These are phyloP conservation scores for Orbilia blumenaviensis DNA, from an alignment of 2,329 filamentous ascomycete species.

Conservation along the genomic window DNA sequence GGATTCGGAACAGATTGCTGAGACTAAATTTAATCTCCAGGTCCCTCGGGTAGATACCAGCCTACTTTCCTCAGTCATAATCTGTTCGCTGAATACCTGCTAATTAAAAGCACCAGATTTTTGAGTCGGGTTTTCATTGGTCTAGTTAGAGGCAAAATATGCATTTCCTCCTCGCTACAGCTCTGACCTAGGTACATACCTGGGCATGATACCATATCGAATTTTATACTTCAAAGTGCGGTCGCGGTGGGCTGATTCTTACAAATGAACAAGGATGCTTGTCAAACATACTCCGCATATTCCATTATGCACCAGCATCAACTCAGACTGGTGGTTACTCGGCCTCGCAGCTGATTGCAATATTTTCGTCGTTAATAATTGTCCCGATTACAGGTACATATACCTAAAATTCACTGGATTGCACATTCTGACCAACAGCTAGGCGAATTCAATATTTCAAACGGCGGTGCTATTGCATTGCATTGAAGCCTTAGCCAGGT, in stretches of 20 bases:
- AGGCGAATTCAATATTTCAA: no score
- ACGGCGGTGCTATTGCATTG: no score
- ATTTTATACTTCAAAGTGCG: not conserved
- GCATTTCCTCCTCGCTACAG: not conserved
- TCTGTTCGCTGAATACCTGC: not conserved
- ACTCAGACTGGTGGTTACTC: no score
- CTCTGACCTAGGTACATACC: not conserved
- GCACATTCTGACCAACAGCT: no score
- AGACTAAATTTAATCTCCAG: not conserved
- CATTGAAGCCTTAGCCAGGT: no score
- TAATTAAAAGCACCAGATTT: not conserved
- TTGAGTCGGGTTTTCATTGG: not conserved
- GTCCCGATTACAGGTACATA: no score
- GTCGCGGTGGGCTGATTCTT: not conserved
- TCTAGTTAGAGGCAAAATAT: not conserved
- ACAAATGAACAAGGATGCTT: constrained; percentile 8
- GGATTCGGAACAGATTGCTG: constrained; percentile 5
- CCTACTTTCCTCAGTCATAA: constrained; percentile 25
- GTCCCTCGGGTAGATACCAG: not conserved
- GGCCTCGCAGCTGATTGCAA: no score
- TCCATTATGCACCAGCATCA: not conserved
- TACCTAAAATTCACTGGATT: no score
- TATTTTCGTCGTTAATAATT: no score
- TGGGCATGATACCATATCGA: no score
- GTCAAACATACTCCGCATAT: not conserved